Evolutionary conservation across 306 rosid species (phyloP), one percentile per base, ranked within the genome.

Genomic region (Oxytropis ochrocephala): DNA sequence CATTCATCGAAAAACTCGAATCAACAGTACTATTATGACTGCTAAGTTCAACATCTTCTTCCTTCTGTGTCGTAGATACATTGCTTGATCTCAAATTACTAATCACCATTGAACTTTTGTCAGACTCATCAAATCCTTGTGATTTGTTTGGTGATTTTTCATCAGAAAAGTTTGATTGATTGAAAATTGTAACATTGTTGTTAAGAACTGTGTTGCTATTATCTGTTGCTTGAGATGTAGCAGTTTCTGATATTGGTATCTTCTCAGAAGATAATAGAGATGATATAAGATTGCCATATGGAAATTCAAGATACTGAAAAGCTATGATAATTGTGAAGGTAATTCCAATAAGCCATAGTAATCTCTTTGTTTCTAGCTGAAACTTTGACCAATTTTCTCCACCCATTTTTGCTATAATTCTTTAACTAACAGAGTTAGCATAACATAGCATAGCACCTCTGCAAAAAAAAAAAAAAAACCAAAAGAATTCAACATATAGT

Each of bases 221-320:
- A 76, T 72, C 68, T 29, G 48, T 56, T 33, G 68, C 44, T 56
- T 65, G 72, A 38, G 78, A 71, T 64, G 21, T 41, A 75, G 56
- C 58, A 52, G 42, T 81, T 63, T 36, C 71, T 63, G 61, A 38
- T 44, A 56, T 7, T 1, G 80, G 74, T 64, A 62, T 63, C 65
- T 75, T 88, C 18, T 24, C 43, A 8, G 82, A 33, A 44, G 84
- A 78, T 64, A 80, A 73, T 47, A 81, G 65, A 66, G 94, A 79
- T 12, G 74, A 5, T 17, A 84, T 44, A 70, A 77, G 35, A 59
- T 53, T 80, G 52, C 86, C 79, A 35, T 81, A 81, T 11, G 92
- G 86, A 72, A 86, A 72, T 73, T 83, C 92, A 48, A 85, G 72
- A 72, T 67, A 83, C 70, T 83, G 88, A 54, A 88, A 75, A 4